Evolutionary conservation across 2,329 filamentous ascomycete genomes (phyloP), one percentile per base, ranked within the genome.

Genomic region (Fusarium neocosmosporiellum): DNA sequence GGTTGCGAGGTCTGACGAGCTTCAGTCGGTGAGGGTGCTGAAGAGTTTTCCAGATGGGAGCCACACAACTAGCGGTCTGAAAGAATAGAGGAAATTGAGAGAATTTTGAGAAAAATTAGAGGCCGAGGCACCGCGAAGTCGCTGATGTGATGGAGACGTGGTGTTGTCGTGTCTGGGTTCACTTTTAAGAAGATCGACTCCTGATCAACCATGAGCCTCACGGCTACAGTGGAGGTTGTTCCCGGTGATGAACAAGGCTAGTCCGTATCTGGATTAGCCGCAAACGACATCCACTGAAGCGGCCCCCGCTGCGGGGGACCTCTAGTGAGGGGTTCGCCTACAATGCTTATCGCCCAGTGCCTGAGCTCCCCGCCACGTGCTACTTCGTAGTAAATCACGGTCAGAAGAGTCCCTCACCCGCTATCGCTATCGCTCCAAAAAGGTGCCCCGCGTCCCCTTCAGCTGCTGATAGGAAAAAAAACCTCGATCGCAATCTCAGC

Each of bases 301-400:
- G 22, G 37, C 48, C 63, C 60, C 62, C 69, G 41, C 71, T 65
- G 71, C 66, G 71, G 71, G 71, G 69, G 43, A 36, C 20, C 37
- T 58, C 27, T 58, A 67, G 71, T 57, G 57, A 62, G 58, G 33
- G 50, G 61, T 55, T 59, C 55, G 33, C 59, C 69, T 46, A 36
- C n/a, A 46, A 31, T 33, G 18, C 36, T 48, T 66, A 55, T 61
- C 57, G 29, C 33, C 18, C 34, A 64, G 39, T 37, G 37, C 8
- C 24, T 22, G 10, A 41, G 27, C 14, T 27, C 48, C 48, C 39
- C 43, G 18, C 63, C 63, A 59, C 63, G 48, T 43, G 37, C 37
- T 2, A n/a, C n/a, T n/a, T n/a, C n/a, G n/a, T n/a, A 36, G 33
- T 37, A 20, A 37, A 57, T 18, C 33, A 27, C n/a, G 33, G 53